Percentiles rank a stretch among this genome's conserved stretches.
Conservation (phyloP, 1,284 basidiomycete species). For the Melampsora americana region DNA sequence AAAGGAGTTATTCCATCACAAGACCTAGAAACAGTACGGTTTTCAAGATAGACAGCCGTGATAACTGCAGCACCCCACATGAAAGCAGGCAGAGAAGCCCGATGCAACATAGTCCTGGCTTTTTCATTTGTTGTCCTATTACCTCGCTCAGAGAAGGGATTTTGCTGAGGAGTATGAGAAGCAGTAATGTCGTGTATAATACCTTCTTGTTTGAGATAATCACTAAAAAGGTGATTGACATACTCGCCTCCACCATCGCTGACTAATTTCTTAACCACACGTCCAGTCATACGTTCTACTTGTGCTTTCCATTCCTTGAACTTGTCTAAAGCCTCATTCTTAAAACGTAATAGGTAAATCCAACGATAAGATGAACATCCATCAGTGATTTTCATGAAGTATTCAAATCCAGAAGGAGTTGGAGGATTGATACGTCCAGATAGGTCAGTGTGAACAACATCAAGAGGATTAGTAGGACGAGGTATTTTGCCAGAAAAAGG, state of each 20-base stretch:
- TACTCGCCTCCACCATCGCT: background rate
- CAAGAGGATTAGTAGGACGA: background rate
- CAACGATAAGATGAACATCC: background rate
- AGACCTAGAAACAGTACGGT: background rate
- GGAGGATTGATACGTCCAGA: background rate
- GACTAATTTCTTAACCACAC: background rate
- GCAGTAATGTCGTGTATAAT: background rate
- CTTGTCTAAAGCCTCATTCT: background rate
- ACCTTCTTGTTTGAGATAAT: background rate
- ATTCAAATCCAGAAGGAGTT: background rate
- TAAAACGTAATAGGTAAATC: background rate
- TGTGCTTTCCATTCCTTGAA: background rate
- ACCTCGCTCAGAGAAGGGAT: conserved; percentile 11
- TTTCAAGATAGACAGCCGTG: conserved; percentile 7
- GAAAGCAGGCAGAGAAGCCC: background rate
- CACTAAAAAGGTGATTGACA: background rate
- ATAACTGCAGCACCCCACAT: conserved; percentile 1
- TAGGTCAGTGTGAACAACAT: background rate
- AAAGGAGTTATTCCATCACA: background rate
- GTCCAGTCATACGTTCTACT: background rate
- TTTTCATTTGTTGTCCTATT: conserved; percentile 11
- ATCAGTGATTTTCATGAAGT: conserved; percentile 8
- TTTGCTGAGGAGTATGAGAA: conserved; percentile 14
- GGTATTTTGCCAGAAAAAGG: background rate
- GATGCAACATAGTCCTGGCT: background rate